Conservation (phyloP, 2,329 filamentous ascomycete species). For the Nannizziopsis barbatae region DNA sequence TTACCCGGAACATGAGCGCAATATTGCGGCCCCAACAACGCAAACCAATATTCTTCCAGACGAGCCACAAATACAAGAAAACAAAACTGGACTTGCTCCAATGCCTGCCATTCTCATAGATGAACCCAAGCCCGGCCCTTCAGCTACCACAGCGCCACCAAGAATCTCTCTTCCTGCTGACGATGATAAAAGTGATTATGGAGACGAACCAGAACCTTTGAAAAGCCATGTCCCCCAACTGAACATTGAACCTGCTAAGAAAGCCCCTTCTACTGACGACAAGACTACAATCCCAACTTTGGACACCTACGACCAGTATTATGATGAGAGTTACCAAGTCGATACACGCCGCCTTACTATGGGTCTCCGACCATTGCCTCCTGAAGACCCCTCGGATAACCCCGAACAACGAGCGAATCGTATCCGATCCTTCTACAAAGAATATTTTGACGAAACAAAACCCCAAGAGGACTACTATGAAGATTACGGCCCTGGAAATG, state of each 20-base stretch:
- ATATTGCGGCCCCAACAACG: constrained; percentile 9
- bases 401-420: constrained; percentile 90
- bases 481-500: constrained; percentile 58
- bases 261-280: neutral
- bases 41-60: constrained; percentile 17
- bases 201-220: constrained; percentile 41
- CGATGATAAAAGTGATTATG: constrained; percentile 45
- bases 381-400: constrained; percentile 76
- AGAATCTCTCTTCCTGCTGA: constrained; percentile 34
- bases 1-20: neutral
- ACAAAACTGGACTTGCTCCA: neutral
- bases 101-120: neutral
- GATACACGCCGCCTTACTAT: constrained; percentile 45
- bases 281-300: constrained; percentile 13
- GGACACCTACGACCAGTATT: constrained; percentile 19
- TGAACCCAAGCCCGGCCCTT: neutral
- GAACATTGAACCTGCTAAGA: constrained; percentile 19
- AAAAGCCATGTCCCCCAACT: constrained; percentile 34
- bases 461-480: constrained; percentile 53
- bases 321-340: constrained; percentile 19
- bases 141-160: constrained; percentile 21
- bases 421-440: constrained; percentile 97
- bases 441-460: constrained; percentile 88
- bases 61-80: neutral
- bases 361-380: constrained; percentile 71